Conservation (phyloP, 306 rosid species). For the Cercis canadensis region DNA sequence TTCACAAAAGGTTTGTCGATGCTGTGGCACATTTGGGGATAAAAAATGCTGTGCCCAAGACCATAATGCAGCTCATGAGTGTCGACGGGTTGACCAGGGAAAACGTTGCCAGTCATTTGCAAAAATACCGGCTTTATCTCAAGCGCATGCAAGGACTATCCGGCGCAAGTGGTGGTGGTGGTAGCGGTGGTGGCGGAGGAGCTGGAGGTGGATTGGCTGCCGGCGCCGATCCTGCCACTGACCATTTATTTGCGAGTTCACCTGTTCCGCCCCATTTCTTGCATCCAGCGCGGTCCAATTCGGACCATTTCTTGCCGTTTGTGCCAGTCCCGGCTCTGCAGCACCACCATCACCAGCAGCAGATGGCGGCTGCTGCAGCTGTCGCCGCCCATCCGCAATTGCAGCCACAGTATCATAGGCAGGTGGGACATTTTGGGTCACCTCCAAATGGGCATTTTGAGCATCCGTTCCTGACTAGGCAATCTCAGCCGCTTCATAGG, state of each 20-base stretch:
- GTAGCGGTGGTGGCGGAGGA: slow-evolving; percentile 43
- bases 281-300: slow-evolving; percentile 71
- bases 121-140: slow-evolving; percentile 90
- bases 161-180: slow-evolving; percentile 43
- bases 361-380: slow-evolving; percentile 53
- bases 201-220: slow-evolving; percentile 46
- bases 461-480: slow-evolving; percentile 79
- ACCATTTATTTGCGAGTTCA: slow-evolving; percentile 86
- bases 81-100: slow-evolving; percentile 96
- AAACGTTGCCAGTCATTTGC: slow-evolving; percentile 95
- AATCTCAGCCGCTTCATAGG: slow-evolving; percentile 69
- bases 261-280: slow-evolving; percentile 90
- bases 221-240: slow-evolving; percentile 74
- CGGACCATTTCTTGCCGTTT: slow-evolving; percentile 89
- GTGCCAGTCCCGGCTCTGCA: slow-evolving; percentile 82
- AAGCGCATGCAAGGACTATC: slow-evolving; percentile 95
- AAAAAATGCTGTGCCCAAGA: slow-evolving; percentile 96
- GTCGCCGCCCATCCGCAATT: slow-evolving; percentile 58
- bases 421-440: slow-evolving; percentile 86
- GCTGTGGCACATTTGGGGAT: slow-evolving; percentile 96
- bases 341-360: slow-evolving; percentile 82
- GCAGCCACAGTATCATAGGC: slow-evolving; percentile 74
- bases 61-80: slow-evolving; percentile 99
- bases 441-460: slow-evolving; percentile 90
- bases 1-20: slow-evolving; percentile 92